A percentile compares a stretch with the other conserved stretches of the same genome.
Evolutionary conservation across 768 basidiomycete genomes (phyloP).

Genomic region (Butyriboletus loyo): DNA sequence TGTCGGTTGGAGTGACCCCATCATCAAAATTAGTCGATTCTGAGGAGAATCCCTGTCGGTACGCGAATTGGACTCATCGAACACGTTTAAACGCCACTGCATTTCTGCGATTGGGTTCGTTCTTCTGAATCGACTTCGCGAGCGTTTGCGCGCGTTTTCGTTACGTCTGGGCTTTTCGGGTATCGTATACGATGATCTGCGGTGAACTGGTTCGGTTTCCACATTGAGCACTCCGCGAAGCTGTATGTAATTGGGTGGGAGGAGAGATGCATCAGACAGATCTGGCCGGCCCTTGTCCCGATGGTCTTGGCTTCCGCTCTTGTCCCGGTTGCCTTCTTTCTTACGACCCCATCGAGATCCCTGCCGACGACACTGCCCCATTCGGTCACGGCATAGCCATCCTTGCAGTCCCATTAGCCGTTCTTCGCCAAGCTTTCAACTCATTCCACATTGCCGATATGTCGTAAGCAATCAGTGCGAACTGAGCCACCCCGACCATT

Average conservation of each 20-base stretch:
- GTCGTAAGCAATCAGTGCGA: constrained; percentile 5
- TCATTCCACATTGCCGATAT: neutral
- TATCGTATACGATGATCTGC: constrained; percentile 3
- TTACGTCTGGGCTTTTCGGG: neutral
- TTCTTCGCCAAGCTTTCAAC: neutral
- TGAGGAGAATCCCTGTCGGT: too few species aligned
- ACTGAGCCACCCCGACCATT: constrained; percentile 3
- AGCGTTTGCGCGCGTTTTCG: neutral
- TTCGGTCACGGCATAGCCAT: neutral
- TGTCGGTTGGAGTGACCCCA: too few species aligned
- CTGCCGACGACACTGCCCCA: neutral
- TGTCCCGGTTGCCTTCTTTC: neutral
- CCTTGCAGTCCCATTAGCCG: neutral
- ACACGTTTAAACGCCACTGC: too few species aligned
- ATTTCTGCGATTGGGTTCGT: too few species aligned
- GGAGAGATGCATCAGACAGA: neutral
- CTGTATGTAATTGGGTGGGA: constrained; percentile 5
- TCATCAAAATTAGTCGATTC: too few species aligned
- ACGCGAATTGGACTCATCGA: too few species aligned
- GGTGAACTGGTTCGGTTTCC: constrained; percentile 18
- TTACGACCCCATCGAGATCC: neutral
- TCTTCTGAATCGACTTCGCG: neutral
- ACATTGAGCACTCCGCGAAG: neutral
- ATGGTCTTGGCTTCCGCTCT: constrained; percentile 3
- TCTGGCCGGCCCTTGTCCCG: neutral